These are phyloP conservation scores for Plectosphaerella sp. DNA, from an alignment of 2,329 filamentous ascomycete species.

Conservation along the genomic window DNA sequence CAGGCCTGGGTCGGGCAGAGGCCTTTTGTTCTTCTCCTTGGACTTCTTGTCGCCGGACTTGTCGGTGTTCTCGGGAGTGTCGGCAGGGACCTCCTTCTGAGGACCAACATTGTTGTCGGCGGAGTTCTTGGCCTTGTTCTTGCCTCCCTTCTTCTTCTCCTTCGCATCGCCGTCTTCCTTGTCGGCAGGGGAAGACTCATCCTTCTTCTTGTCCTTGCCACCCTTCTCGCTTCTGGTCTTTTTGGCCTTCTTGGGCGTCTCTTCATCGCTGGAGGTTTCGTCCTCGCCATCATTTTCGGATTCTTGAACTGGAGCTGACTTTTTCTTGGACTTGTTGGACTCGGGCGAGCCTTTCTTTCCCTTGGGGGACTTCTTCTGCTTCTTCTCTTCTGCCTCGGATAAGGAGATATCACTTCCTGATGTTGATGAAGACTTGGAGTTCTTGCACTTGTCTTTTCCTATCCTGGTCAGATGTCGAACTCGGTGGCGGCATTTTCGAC, in stretches of 20 bases:
- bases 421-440: constrained; percentile 1
- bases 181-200: background rate
- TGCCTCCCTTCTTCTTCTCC: background rate
- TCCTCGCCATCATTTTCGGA: constrained; percentile 6
- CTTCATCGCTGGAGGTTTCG: constrained; percentile 4
- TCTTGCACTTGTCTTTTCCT: constrained; percentile 1
- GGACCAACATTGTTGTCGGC: constrained; percentile 1
- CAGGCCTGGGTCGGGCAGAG: constrained; percentile 15
- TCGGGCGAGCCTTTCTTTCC: constrained; percentile 12
- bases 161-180: constrained; percentile 7
- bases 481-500: constrained; percentile 2
- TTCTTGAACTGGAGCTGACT: constrained; percentile 1
- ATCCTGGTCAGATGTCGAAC: background rate
- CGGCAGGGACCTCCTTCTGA: background rate
- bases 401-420: too few species aligned
- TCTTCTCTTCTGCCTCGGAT: constrained; percentile 6
- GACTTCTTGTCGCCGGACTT: constrained; percentile 5
- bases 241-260: constrained; percentile 6
- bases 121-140: background rate
- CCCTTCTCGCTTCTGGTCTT: constrained; percentile 8
- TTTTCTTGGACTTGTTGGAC: constrained; percentile 5
- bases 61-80: background rate
- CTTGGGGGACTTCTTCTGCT: constrained; percentile 13
- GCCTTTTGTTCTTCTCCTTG: constrained; percentile 19
- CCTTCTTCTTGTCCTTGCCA: background rate